phyloP scores from a whole-genome alignment of 2,329 filamentous ascomycete species.

The Lizonia empirigonia region DNA sequence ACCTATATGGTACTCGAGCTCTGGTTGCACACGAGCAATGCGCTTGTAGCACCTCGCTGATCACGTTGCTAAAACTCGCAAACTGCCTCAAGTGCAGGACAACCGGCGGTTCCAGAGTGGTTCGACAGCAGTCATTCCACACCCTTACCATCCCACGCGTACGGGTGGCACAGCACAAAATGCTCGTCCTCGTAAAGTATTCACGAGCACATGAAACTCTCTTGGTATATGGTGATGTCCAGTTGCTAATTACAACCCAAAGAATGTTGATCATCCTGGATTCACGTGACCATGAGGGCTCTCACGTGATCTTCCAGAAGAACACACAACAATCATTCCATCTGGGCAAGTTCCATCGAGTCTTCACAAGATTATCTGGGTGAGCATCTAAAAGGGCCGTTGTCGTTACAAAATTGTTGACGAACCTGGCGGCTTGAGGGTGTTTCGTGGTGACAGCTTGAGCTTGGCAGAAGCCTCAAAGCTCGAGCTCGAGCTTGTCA shows the following conservation, averaged over 20 bases:
- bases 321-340: too few species aligned
- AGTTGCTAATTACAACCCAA: too few species aligned
- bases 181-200: too few species aligned
- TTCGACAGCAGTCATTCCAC: neutral
- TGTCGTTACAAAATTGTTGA: neutral
- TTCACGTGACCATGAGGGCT: neutral
- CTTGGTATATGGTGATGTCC: neutral
- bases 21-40: neutral
- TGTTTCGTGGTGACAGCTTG: neutral
- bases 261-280: neutral
- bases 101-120: neutral
- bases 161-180: neutral
- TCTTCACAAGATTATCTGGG: conserved; percentile 3
- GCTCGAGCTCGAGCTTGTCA: conserved; percentile 25
- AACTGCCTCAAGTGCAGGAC: conserved; percentile 30
- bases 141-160: neutral
- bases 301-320: too few species aligned
- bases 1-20: neutral
- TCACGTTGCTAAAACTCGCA: conserved; percentile 25
- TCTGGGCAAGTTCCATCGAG: too few species aligned
- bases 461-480: conserved; percentile 9
- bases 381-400: too few species aligned
- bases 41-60: conserved; percentile 12
- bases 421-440: neutral
- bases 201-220: neutral